These are phyloP conservation scores for Peronospora farinosa DNA, from an alignment of 352 stramenopile species.

Conservation along the genomic window DNA sequence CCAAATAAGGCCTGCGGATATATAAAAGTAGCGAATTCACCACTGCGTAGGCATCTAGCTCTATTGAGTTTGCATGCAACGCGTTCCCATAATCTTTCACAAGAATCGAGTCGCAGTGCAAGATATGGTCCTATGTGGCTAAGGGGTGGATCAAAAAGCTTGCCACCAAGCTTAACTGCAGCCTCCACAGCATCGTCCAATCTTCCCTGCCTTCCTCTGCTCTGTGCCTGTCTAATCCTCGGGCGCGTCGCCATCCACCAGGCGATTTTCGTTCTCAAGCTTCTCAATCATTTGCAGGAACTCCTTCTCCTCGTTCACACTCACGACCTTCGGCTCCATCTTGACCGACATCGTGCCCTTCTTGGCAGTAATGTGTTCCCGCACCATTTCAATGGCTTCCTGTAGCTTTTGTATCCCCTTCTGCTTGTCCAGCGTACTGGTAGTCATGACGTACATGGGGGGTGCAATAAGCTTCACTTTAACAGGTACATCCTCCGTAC, in stretches of 20 bases:
- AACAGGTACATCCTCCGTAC: slow-evolving; percentile 89
- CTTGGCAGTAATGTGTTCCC: slow-evolving; percentile 91
- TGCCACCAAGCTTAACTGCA: slow-evolving; percentile 8
- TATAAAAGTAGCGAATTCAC: slow-evolving; percentile 26
- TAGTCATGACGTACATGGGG: slow-evolving; percentile 99
- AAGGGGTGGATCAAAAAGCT: slow-evolving; percentile 5
- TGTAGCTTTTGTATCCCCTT: slow-evolving; percentile 95
- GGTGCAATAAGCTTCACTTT: slow-evolving; percentile 99
- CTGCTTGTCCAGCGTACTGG: slow-evolving; percentile 97
- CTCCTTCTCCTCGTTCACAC: slow-evolving; percentile 98
- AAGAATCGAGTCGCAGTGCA: slow-evolving; percentile 7
- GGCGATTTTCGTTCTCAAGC: slow-evolving; percentile 97
- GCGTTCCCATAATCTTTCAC: slow-evolving; percentile 18
- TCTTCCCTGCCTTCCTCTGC: slow-evolving; percentile 5
- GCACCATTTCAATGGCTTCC: slow-evolving; percentile 93
- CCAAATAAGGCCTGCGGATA: slow-evolving; percentile 3
- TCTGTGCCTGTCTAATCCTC: slow-evolving; percentile 78
- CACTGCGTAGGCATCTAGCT: slow-evolving; percentile 23
- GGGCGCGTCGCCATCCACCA: slow-evolving; percentile 96
- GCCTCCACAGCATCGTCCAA: slow-evolving; percentile 4
- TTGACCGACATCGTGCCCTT: slow-evolving; percentile 95
- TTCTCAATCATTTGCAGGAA: slow-evolving; percentile 99
- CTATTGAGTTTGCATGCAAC: slow-evolving; percentile 25
- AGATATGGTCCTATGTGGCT: slow-evolving; percentile 6
- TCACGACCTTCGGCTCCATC: slow-evolving; percentile 98